A percentile compares a stretch with the other conserved stretches of the same genome.
Conservation (phyloP, 768 basidiomycete genomes). For the Trametes punicea region DNA sequence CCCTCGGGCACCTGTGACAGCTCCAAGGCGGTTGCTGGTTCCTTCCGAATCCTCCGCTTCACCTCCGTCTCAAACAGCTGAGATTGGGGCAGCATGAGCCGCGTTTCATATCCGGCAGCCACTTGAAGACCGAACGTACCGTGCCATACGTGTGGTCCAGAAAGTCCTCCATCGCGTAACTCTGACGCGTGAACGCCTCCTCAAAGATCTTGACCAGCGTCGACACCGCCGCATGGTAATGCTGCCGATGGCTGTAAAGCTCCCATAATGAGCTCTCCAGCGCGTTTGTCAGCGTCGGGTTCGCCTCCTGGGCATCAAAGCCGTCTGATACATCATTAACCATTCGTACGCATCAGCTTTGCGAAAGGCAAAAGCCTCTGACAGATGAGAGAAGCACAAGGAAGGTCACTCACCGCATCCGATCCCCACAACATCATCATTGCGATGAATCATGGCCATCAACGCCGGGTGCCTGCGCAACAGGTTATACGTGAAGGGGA, state of each 20-base stretch:
- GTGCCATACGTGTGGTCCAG: constrained; percentile 90
- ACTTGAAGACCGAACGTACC: constrained; percentile 40
- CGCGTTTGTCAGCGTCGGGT: constrained; percentile 77
- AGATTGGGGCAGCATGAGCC: neutral
- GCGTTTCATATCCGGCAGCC: neutral
- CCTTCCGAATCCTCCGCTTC: constrained; percentile 75
- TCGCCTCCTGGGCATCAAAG: constrained; percentile 60
- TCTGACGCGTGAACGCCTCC: constrained; percentile 92
- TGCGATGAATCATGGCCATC: constrained; percentile 90
- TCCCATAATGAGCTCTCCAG: constrained; percentile 93
- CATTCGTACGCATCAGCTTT: neutral
- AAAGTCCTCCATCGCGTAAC: constrained; percentile 92
- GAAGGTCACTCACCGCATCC: constrained; percentile 17
- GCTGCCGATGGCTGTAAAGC: constrained; percentile 68
- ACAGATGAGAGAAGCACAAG: constrained; percentile 3
- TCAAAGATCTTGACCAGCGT: constrained; percentile 81
- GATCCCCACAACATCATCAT: constrained; percentile 29
- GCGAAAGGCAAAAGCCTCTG: neutral
- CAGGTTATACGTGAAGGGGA: constrained; percentile 93
- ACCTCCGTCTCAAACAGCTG: constrained; percentile 88
- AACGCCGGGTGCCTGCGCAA: constrained; percentile 88
- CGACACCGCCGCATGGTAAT: constrained; percentile 88
- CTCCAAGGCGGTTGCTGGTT: constrained; percentile 50
- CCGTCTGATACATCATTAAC: constrained; percentile 48
- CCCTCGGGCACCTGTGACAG: constrained; percentile 18